Percentiles rank a stretch among this genome's conserved stretches.
These are phyloP conservation scores for Exophiala mesophila DNA, from an alignment of 2,329 filamentous ascomycete genomes.

Conservation along the genomic window DNA sequence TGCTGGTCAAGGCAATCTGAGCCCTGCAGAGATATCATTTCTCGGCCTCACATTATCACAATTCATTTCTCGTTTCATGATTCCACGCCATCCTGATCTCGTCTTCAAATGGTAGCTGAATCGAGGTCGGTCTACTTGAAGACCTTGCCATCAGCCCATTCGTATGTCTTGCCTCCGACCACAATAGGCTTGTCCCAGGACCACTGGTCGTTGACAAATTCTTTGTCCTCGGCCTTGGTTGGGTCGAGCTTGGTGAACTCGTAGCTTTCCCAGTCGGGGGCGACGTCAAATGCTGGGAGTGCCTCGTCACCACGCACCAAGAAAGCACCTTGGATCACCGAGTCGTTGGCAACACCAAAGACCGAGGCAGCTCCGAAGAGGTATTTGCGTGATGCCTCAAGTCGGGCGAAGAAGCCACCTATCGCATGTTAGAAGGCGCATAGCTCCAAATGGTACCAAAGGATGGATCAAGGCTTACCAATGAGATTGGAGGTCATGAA, in stretches of 20 bases:
- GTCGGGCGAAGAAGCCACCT: slow-evolving; percentile 92
- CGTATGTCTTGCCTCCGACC: slow-evolving; percentile 81
- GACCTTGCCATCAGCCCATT: slow-evolving; percentile 89
- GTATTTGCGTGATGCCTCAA: slow-evolving; percentile 97
- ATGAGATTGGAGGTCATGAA: slow-evolving; percentile 99
- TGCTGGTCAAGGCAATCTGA: too few species aligned
- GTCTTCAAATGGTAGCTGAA: slow-evolving; percentile 1
- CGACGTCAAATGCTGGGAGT: slow-evolving; percentile 85
- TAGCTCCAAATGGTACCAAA: too few species aligned
- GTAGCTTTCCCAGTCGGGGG: slow-evolving; percentile 96
- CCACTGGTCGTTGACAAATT: slow-evolving; percentile 84
- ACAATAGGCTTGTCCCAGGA: slow-evolving; percentile 80
- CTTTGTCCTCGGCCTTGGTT: slow-evolving; percentile 74
- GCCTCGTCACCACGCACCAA: slow-evolving; percentile 88
- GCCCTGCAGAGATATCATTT: too few species aligned
- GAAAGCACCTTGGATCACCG: slow-evolving; percentile 87
- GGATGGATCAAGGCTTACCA: slow-evolving; percentile 43
- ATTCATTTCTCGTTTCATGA: slow-evolving; percentile 2
- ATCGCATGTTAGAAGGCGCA: slow-evolving; percentile 4
- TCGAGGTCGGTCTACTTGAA: slow-evolving; percentile 72
- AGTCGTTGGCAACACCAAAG: slow-evolving; percentile 83
- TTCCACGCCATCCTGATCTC: neutral
- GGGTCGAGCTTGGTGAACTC: slow-evolving; percentile 93
- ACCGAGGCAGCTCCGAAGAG: slow-evolving; percentile 88
- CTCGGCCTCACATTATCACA: neutral